Conservation (phyloP, 495 filamentous ascomycete species). For the Penicillium daleae region DNA sequence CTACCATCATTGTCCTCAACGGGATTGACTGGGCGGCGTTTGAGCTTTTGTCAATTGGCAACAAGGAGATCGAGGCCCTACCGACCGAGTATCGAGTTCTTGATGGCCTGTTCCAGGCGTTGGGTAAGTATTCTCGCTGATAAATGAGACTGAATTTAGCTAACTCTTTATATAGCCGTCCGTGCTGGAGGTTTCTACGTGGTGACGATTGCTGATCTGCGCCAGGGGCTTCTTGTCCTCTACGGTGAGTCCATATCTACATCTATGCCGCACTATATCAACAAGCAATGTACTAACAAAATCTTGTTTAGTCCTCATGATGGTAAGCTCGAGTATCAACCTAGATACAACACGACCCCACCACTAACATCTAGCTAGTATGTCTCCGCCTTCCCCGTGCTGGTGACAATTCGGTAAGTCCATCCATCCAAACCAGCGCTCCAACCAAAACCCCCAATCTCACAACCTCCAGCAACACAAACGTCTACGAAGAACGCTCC, state of each 20-base stretch:
- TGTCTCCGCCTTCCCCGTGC: constrained; percentile 62
- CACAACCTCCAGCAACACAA: constrained; percentile 55
- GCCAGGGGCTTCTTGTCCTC: constrained; percentile 73
- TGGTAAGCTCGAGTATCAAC: constrained; percentile 50
- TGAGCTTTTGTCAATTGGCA: constrained; percentile 77
- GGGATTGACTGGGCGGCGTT: constrained; percentile 82
- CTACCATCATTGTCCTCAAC: constrained; percentile 74
- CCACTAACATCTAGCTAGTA: constrained; percentile 49
- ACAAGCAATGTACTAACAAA: constrained; percentile 13
- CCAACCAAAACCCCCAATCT: not conserved
- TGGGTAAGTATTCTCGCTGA: constrained; percentile 38
- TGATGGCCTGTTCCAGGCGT: constrained; percentile 82
- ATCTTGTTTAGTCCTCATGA: constrained; percentile 69
- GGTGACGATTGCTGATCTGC: constrained; percentile 69
- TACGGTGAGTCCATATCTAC: constrained; percentile 53
- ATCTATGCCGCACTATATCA: not conserved
- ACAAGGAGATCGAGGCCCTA: constrained; percentile 60
- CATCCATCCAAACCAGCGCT: not conserved
- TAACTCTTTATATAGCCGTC: constrained; percentile 54
- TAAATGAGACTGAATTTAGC: constrained; percentile 6
- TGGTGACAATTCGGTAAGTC: constrained; percentile 57
- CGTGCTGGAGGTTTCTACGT: constrained; percentile 86
- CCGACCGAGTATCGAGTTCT: constrained; percentile 64
- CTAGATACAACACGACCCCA: not conserved
- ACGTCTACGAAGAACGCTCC: constrained; percentile 77